These are phyloP conservation scores for Claviceps sp. DNA, from an alignment of 2,329 filamentous ascomycete species.

Conservation along the genomic window DNA sequence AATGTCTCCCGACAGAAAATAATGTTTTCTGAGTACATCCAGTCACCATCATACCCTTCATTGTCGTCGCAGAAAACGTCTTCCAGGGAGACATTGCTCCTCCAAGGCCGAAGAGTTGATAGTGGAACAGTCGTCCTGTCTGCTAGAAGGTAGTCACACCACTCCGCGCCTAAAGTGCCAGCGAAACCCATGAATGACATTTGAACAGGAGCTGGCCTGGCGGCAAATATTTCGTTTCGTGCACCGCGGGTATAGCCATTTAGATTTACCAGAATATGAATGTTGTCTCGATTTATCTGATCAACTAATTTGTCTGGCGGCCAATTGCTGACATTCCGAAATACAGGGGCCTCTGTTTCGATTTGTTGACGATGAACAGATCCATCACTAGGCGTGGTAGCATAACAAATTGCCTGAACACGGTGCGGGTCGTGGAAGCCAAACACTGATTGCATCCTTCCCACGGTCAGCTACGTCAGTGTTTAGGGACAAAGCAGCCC, in stretches of 20 bases:
- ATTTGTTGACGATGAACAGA: slow-evolving; percentile 87
- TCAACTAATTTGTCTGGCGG: slow-evolving; percentile 68
- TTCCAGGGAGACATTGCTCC: slow-evolving; percentile 59
- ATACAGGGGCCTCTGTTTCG: slow-evolving; percentile 80
- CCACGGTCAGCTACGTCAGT: not conserved
- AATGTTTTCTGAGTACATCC: slow-evolving; percentile 95
- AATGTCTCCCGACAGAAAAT: slow-evolving; percentile 91
- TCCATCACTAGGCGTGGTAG: slow-evolving; percentile 80
- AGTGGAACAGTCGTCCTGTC: slow-evolving; percentile 77
- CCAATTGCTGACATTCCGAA: slow-evolving; percentile 81
- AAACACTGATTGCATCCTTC: slow-evolving; percentile 91
- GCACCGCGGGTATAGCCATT: slow-evolving; percentile 95
- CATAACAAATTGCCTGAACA: slow-evolving; percentile 85
- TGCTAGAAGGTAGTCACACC: slow-evolving; percentile 94
- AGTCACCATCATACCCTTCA: slow-evolving; percentile 57
- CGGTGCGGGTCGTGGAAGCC: slow-evolving; percentile 65
- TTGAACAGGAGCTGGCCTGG: slow-evolving; percentile 84
- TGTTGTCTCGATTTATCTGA: slow-evolving; percentile 75
- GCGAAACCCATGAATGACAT: slow-evolving; percentile 99
- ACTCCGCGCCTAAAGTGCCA: slow-evolving; percentile 87
- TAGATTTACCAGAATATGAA: slow-evolving; percentile 93
- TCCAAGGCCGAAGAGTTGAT: slow-evolving; percentile 66
- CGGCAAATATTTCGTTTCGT: slow-evolving; percentile 95
- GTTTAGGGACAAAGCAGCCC: not conserved
- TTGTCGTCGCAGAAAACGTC: slow-evolving; percentile 56